A percentile compares a stretch with the other conserved stretches of the same genome.
Conservation (phyloP, 768 basidiomycete species). For the Auricularia sp. region DNA sequence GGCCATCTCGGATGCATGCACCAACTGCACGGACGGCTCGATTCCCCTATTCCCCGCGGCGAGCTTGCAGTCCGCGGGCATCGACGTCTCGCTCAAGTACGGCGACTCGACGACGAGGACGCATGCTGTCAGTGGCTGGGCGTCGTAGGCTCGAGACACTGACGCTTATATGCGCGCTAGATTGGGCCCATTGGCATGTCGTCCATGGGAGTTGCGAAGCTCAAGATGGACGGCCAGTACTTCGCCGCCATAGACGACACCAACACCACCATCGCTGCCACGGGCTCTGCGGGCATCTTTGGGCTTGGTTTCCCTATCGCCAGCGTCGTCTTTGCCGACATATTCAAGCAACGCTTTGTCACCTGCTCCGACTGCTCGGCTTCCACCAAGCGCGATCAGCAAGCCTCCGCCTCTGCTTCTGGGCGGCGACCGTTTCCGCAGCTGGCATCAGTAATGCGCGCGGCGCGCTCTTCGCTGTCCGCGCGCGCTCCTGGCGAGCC, state of each 20-base stretch:
- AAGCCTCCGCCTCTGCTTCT: background rate
- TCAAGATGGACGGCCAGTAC: slow-evolving; percentile 41
- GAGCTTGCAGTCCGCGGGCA: slow-evolving; percentile 35
- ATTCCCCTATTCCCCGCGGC: slow-evolving; percentile 40
- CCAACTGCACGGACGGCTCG: slow-evolving; percentile 27
- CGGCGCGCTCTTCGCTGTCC: background rate
- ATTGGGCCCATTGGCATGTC: slow-evolving; percentile 55
- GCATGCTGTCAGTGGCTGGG: slow-evolving; percentile 31
- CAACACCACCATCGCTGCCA: slow-evolving; percentile 49
- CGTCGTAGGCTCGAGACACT: background rate
- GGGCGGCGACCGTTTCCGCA: slow-evolving; percentile 5
- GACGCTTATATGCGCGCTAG: background rate
- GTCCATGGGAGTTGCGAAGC: slow-evolving; percentile 41
- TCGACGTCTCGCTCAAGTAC: slow-evolving; percentile 45
- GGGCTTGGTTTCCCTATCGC: slow-evolving; percentile 61
- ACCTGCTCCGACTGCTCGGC: background rate
- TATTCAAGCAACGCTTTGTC: slow-evolving; percentile 18
- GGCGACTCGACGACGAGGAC: slow-evolving; percentile 68
- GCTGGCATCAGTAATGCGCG: slow-evolving; percentile 2
- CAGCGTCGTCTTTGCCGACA: slow-evolving; percentile 39
- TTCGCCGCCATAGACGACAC: slow-evolving; percentile 62
- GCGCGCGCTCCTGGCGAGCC: background rate
- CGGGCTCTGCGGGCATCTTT: slow-evolving; percentile 55
- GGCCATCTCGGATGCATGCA: slow-evolving; percentile 54
- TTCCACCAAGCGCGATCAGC: background rate